These are phyloP conservation scores for Neonectria magnoliae DNA, from an alignment of 2,329 filamentous ascomycete genomes.

Conservation along the genomic window DNA sequence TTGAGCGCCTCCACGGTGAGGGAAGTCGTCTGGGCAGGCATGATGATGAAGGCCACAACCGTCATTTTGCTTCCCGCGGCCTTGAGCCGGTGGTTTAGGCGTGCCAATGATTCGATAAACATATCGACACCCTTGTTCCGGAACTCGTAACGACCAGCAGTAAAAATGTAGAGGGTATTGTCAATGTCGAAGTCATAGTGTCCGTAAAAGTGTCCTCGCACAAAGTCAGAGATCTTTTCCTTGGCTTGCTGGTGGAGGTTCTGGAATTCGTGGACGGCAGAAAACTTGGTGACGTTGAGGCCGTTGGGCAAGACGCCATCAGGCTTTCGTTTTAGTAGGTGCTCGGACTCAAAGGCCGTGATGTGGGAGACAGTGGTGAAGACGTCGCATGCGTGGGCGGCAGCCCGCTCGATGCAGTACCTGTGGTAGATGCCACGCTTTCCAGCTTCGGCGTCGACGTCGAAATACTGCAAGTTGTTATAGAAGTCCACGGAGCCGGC, in stretches of 20 bases:
- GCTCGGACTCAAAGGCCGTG: constrained; percentile 97
- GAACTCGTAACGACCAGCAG: constrained; percentile 95
- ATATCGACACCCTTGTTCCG: constrained; percentile 99
- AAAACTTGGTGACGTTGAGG: constrained; percentile 96
- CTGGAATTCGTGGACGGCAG: constrained; percentile 98
- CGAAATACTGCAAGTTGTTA: constrained; percentile 97
- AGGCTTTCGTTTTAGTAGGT: constrained; percentile 95
- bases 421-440: constrained; percentile 99
- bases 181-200: constrained; percentile 97
- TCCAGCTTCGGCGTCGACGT: constrained; percentile 94
- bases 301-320: constrained; percentile 97
- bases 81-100: constrained; percentile 94
- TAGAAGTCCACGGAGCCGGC: constrained; percentile 99
- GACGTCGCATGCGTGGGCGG: constrained; percentile 91
- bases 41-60: constrained; percentile 97
- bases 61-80: constrained; percentile 86
- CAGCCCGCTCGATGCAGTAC: constrained; percentile 96
- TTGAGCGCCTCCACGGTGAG: constrained; percentile 95
- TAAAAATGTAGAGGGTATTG: constrained; percentile 98
- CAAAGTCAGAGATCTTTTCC: constrained; percentile 98
- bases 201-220: constrained; percentile 97
- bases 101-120: constrained; percentile 97
- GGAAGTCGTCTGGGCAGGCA: constrained; percentile 96
- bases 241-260: constrained; percentile 97
- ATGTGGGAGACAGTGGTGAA: constrained; percentile 99